Conservation (phyloP, 1,139 yeast species). For the Saccharomyces hybrid region DNA sequence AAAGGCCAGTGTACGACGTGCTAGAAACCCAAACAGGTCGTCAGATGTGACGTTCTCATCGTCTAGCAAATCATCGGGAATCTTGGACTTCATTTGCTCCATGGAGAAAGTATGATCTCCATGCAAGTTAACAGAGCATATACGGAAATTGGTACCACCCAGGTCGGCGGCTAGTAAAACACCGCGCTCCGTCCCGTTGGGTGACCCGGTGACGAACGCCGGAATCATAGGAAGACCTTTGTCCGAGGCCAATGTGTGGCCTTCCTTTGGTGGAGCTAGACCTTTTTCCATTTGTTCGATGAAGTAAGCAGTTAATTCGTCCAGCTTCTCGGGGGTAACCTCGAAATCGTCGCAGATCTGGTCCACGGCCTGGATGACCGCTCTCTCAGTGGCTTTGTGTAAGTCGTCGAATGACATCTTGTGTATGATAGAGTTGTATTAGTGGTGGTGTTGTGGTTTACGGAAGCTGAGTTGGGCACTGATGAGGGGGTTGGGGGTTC, state of each 20-base stretch:
- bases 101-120: slow-evolving; percentile 76
- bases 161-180: slow-evolving; percentile 72
- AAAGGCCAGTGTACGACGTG: slow-evolving; percentile 58
- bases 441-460: neutral
- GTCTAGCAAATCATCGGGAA: slow-evolving; percentile 64
- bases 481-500: neutral
- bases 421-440: neutral
- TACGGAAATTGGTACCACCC: slow-evolving; percentile 87
- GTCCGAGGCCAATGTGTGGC: slow-evolving; percentile 36
- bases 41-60: slow-evolving; percentile 40
- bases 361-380: slow-evolving; percentile 34
- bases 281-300: slow-evolving; percentile 57
- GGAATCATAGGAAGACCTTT: slow-evolving; percentile 79
- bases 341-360: slow-evolving; percentile 49
- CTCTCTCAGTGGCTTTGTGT: slow-evolving; percentile 20
- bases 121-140: slow-evolving; percentile 69
- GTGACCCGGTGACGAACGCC: slow-evolving; percentile 70
- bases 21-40: slow-evolving; percentile 64
- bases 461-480: neutral
- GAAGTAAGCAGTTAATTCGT: slow-evolving; percentile 57
- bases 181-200: slow-evolving; percentile 77
- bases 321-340: slow-evolving; percentile 45
- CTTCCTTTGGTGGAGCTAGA: slow-evolving; percentile 27
- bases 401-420: slow-evolving; percentile 27
- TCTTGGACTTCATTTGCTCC: slow-evolving; percentile 63